Conservation (phyloP, 2,329 filamentous ascomycete species). For the Phaeophleospora eucalypticola region DNA sequence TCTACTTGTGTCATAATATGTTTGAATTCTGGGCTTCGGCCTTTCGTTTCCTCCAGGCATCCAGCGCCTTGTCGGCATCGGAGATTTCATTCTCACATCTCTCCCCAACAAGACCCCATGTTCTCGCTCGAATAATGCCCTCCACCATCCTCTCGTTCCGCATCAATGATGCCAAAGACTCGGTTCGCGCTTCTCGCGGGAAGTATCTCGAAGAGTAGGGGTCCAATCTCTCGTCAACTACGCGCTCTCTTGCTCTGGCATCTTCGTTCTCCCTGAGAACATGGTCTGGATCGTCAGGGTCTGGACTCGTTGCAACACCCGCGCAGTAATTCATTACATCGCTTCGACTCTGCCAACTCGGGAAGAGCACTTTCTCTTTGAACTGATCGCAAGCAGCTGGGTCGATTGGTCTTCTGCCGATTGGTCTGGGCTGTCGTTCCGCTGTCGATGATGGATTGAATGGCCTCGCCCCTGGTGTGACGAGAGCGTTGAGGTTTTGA, state of each 20-base stretch:
- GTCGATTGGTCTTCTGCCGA: conserved; percentile 53
- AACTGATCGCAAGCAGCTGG: conserved; percentile 64
- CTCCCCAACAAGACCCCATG: conserved; percentile 74
- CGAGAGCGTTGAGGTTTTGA: conserved; percentile 85
- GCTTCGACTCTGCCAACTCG: conserved; percentile 78
- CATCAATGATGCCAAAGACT: conserved; percentile 68
- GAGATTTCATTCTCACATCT: conserved; percentile 61
- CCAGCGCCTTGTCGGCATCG: conserved; percentile 61
- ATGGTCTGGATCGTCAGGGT: conserved; percentile 79
- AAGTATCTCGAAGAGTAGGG: conserved; percentile 86
- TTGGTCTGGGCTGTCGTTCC: conserved; percentile 52
- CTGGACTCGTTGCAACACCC: conserved; percentile 77
- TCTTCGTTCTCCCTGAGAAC: conserved; percentile 66
- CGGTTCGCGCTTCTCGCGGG: conserved; percentile 71
- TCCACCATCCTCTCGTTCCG: conserved; percentile 74
- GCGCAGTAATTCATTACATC: conserved; percentile 88
- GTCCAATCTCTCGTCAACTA: conserved; percentile 85
- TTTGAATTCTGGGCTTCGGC: background rate
- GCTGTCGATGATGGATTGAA: conserved; percentile 81
- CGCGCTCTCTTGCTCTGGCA: conserved; percentile 63
- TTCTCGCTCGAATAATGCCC: conserved; percentile 72
- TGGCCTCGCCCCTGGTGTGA: conserved; percentile 65
- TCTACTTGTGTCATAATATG: background rate
- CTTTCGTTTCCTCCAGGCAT: conserved; percentile 52
- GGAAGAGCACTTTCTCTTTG: conserved; percentile 74